Evolutionary conservation across 257 asterid species (phyloP), one percentile per base, ranked within the genome.

Genomic region (Nicotiana sylvestris): DNA sequence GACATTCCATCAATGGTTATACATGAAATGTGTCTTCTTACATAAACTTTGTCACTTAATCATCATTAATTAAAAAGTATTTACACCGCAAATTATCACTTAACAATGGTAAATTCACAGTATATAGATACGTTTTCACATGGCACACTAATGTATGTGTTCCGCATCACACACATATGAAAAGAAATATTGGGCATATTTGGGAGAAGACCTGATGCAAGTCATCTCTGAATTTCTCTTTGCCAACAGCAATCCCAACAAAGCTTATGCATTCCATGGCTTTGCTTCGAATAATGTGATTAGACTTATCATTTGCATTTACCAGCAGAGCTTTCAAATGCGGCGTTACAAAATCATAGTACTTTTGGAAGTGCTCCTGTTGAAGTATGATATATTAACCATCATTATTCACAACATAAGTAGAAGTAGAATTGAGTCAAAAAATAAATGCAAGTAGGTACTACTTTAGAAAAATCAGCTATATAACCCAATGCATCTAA

Each of bases 211-310:
- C 49, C 49, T 39, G 49, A 2, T 6, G 0, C 1, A 39, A 9
- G 5, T 3, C 57, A 51, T 91, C 96, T 88, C 90, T 89, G 77
- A 92, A 92, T 83, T 89, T 91, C 39, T 94, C 95, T 87, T 90
- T 94, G 82, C 96, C 98, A 85, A 92, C 96, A 72, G 98, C 97
- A 93, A 92, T 94, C 80, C 98, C 98, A 77, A 94, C 97, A 88
- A 94, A 90, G 86, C 98, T 94, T 43, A 94, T 94, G 88, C 96
- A 94, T 79, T 94, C 98, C 98, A 94, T 90, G 72, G 96, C 96
- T 89, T 91, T 94, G 81, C 96, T 96, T 83, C 98, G 98, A 81
- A 94, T 96, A 94, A 92, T 91, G 66, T 95, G 96, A 74, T 92
- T 91, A 57, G 96, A 86, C 83, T 94, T 93, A 88, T 91, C 94